Percentiles rank a stretch among this genome's conserved stretches.
Evolutionary conservation across 352 stramenopile species (phyloP).

Genomic region (Globisporangium acanthophoron): DNA sequence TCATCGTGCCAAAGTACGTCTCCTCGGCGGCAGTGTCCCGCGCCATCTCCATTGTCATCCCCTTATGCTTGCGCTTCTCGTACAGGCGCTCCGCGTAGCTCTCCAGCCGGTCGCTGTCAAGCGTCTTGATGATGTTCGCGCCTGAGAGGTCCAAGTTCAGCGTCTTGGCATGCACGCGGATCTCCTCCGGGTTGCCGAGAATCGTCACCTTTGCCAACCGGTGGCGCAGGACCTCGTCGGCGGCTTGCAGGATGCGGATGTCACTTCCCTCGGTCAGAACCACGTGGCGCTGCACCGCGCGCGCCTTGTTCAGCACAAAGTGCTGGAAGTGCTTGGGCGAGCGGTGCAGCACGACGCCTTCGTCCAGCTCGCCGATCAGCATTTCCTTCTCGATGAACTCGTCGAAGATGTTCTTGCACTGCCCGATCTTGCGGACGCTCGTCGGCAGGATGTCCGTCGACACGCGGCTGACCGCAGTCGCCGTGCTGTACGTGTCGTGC

Average conservation of each 20-base stretch:
- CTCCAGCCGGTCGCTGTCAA: constrained; percentile 38
- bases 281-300: constrained; percentile 66
- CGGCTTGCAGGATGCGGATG: constrained; percentile 72
- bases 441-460: constrained; percentile 67
- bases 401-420: constrained; percentile 60
- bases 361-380: constrained; percentile 59
- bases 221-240: constrained; percentile 62
- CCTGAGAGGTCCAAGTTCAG: constrained; percentile 55
- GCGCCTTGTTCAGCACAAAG: constrained; percentile 78
- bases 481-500: constrained; percentile 60
- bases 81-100: constrained; percentile 59
- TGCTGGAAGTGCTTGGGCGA: constrained; percentile 85
- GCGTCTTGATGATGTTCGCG: constrained; percentile 57
- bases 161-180: constrained; percentile 57
- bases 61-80: constrained; percentile 84
- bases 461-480: constrained; percentile 46
- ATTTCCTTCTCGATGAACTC: constrained; percentile 58
- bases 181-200: constrained; percentile 67
- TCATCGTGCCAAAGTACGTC: constrained; percentile 84
- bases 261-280: constrained; percentile 83
- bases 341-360: constrained; percentile 54
- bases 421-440: constrained; percentile 63
- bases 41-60: constrained; percentile 49
- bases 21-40: constrained; percentile 57
- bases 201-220: constrained; percentile 73